Percentiles rank a stretch among this genome's conserved stretches.
Evolutionary conservation across 352 stramenopile species (phyloP).

Genomic region (Phytophthora tentaculata): DNA sequence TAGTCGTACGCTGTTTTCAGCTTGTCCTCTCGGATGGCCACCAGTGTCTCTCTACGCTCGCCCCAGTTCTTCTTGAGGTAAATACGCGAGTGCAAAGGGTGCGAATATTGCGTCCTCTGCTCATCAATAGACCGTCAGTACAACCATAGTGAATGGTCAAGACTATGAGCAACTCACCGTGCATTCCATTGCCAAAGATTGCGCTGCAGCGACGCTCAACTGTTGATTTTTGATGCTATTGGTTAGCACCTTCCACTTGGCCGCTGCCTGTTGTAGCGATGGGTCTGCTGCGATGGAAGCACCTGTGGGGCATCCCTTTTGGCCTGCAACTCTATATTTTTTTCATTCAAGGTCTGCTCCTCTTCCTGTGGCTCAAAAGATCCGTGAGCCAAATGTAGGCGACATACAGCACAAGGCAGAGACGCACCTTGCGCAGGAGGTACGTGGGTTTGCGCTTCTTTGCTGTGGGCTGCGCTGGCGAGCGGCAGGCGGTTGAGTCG

Average conservation of each 20-base stretch:
- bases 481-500: neutral
- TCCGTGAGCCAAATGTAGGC: neutral
- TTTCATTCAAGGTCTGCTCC: constrained; percentile 2
- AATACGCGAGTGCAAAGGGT: constrained; percentile 37
- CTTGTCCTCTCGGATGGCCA: constrained; percentile 26
- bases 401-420: too few species aligned
- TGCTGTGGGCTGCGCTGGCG: neutral
- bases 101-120: constrained; percentile 23
- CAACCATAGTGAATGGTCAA: neutral
- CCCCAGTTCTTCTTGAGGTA: constrained; percentile 22
- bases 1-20: constrained; percentile 31
- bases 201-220: constrained; percentile 27
- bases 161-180: constrained; percentile 9
- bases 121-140: neutral
- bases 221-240: constrained; percentile 21
- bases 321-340: constrained; percentile 17
- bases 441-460: constrained; percentile 42
- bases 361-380: constrained; percentile 7
- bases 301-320: constrained; percentile 4
- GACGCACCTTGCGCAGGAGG: constrained; percentile 25
- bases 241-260: constrained; percentile 15
- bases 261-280: neutral
- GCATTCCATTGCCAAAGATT: constrained; percentile 33
- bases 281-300: constrained; percentile 1
- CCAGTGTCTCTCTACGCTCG: constrained; percentile 25